Conservation (phyloP, 75 land plant species). For the Sequoia sempervirens region DNA sequence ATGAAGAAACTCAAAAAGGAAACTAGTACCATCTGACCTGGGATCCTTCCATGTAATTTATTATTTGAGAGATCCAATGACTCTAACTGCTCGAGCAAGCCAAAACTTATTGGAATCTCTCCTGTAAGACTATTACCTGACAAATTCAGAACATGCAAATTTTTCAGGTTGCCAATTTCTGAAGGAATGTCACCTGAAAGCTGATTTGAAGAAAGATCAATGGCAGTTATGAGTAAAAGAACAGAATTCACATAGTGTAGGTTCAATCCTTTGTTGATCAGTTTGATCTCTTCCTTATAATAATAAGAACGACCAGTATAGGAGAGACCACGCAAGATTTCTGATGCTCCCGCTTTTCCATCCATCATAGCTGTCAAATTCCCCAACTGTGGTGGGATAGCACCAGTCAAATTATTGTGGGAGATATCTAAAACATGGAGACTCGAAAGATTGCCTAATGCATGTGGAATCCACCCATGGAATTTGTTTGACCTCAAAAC, state of each 20-base stretch:
- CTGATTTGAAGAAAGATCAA: constrained; percentile 10
- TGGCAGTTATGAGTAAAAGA: background rate
- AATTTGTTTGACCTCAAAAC: too few relatives aligned
- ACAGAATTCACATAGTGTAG: background rate
- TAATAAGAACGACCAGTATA: background rate
- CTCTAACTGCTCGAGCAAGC: background rate
- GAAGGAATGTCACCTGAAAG: constrained; percentile 12
- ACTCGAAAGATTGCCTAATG: too few relatives aligned
- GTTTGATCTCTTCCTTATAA: background rate
- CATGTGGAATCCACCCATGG: too few relatives aligned
- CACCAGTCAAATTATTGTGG: too few relatives aligned
- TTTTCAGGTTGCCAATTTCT: background rate
- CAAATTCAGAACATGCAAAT: background rate
- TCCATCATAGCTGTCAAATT: background rate
- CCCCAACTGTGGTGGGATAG: too few relatives aligned
- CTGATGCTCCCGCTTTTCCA: background rate
- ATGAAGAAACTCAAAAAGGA: background rate
- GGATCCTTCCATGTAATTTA: background rate
- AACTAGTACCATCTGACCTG: background rate
- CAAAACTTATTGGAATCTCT: background rate
- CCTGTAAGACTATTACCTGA: constrained; percentile 9
- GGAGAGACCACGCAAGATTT: background rate
- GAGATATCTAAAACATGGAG: too few relatives aligned
- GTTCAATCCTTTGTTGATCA: background rate
- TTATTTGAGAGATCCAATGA: constrained; percentile 9